Conservation (phyloP, 257 asterid genomes). For the Lycium barbarum region DNA sequence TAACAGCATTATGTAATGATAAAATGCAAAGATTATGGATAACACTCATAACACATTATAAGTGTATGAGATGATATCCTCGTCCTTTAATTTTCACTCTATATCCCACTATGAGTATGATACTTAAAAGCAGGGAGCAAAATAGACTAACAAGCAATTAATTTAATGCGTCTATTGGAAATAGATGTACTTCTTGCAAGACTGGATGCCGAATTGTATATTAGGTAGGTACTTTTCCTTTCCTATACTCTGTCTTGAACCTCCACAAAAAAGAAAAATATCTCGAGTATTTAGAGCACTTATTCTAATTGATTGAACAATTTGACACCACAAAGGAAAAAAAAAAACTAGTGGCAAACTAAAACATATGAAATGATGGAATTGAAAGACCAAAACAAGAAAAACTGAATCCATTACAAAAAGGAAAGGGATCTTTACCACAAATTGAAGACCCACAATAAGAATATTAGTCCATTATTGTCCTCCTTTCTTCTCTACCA, state of each 20-base stretch:
- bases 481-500: slow-evolving; percentile 1
- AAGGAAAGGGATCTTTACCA: background rate
- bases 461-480: slow-evolving; percentile 7
- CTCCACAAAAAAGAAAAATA: background rate
- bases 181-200: background rate
- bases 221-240: background rate
- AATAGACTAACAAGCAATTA: too few relatives aligned
- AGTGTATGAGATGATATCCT: background rate
- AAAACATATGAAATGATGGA: slow-evolving; percentile 10
- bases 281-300: background rate
- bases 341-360: slow-evolving; percentile 10
- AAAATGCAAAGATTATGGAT: background rate
- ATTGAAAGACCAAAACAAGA: background rate
- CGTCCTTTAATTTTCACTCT: background rate
- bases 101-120: background rate
- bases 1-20: background rate
- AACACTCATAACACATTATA: background rate
- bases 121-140: too few relatives aligned
- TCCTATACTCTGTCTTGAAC: background rate
- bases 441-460: background rate
- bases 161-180: background rate
- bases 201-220: too few relatives aligned
- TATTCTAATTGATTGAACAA: background rate
- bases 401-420: background rate
- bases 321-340: background rate